Conservation (phyloP, 2,329 filamentous ascomycete genomes). For the Alternaria sp. region DNA sequence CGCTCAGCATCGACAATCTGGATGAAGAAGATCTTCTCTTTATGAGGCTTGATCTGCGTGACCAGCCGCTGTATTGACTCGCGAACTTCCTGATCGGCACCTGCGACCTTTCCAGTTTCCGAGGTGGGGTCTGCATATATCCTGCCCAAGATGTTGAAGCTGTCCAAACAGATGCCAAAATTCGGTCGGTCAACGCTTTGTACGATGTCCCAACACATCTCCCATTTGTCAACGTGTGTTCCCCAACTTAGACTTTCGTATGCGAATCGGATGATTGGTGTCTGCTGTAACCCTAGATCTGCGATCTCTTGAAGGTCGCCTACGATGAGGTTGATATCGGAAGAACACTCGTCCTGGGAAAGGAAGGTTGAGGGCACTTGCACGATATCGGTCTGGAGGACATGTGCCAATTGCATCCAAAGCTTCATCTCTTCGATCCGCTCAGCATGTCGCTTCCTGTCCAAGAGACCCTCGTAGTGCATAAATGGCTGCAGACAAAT, state of each 20-base stretch:
- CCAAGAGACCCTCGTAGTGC: slow-evolving; percentile 77
- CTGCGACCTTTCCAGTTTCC: slow-evolving; percentile 58
- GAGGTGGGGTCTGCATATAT: slow-evolving; percentile 74
- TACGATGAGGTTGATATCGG: slow-evolving; percentile 65
- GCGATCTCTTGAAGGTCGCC: slow-evolving; percentile 70
- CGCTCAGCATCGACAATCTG: slow-evolving; percentile 79
- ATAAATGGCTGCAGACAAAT: slow-evolving; percentile 79
- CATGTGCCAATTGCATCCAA: slow-evolving; percentile 73
- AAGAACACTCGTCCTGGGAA: slow-evolving; percentile 59
- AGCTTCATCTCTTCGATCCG: slow-evolving; percentile 70
- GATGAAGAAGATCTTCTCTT: slow-evolving; percentile 74
- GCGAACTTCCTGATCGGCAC: slow-evolving; percentile 65
- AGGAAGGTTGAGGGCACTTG: slow-evolving; percentile 78
- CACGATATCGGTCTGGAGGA: slow-evolving; percentile 74
- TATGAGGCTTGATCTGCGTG: slow-evolving; percentile 60
- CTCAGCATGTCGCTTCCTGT: slow-evolving; percentile 65
- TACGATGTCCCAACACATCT: slow-evolving; percentile 74
- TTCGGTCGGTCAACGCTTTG: slow-evolving; percentile 70
- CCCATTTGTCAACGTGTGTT: slow-evolving; percentile 75
- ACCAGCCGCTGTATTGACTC: slow-evolving; percentile 65
- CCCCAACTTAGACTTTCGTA: slow-evolving; percentile 80
- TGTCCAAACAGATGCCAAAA: slow-evolving; percentile 80
- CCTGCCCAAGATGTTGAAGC: slow-evolving; percentile 77
- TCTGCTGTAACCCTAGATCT: slow-evolving; percentile 68
- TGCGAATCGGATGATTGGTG: slow-evolving; percentile 69